Percentiles rank a stretch among this genome's conserved stretches.
These are phyloP conservation scores for Sporothrix mexicana DNA, from an alignment of 2,329 filamentous ascomycete genomes.

Conservation along the genomic window DNA sequence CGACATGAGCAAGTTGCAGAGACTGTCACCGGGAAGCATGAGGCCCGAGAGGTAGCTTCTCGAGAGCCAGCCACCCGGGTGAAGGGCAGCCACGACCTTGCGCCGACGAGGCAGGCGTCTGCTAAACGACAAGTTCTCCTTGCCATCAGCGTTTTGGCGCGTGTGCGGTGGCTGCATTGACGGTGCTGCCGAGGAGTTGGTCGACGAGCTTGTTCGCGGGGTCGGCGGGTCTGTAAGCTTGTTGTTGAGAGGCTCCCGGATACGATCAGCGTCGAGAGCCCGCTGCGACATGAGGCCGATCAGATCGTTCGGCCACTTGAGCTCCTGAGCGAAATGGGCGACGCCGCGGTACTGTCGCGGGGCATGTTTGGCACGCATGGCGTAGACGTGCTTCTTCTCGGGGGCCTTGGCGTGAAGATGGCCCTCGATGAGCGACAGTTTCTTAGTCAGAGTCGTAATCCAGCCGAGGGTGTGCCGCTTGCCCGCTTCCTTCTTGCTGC, in stretches of 20 bases:
- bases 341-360: slow-evolving; percentile 66
- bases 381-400: slow-evolving; percentile 49
- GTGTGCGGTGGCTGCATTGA: too few relatives aligned
- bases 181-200: slow-evolving; percentile 34
- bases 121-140: slow-evolving; percentile 39
- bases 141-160: slow-evolving; percentile 32
- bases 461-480: slow-evolving; percentile 53
- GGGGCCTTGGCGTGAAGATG: slow-evolving; percentile 39
- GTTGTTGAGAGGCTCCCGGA: slow-evolving; percentile 47
- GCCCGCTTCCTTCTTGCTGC: slow-evolving; percentile 37
- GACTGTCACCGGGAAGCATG: slow-evolving; percentile 66
- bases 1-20: slow-evolving; percentile 69
- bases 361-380: slow-evolving; percentile 61
- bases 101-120: slow-evolving; percentile 53
- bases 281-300: slow-evolving; percentile 18
- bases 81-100: slow-evolving; percentile 63
- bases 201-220: slow-evolving; percentile 38
- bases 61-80: slow-evolving; percentile 68
- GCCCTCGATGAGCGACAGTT: slow-evolving; percentile 51
- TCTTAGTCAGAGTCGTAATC: slow-evolving; percentile 64
- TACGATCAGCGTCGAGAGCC: neutral
- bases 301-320: slow-evolving; percentile 64
- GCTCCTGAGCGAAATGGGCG: slow-evolving; percentile 66
- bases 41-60: slow-evolving; percentile 71
- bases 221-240: slow-evolving; percentile 45